A percentile compares a stretch with the other conserved stretches of the same genome.
phyloP scores from a whole-genome alignment of 192 early-diverging fungal genomes.

The Kappamyces sp. region DNA sequence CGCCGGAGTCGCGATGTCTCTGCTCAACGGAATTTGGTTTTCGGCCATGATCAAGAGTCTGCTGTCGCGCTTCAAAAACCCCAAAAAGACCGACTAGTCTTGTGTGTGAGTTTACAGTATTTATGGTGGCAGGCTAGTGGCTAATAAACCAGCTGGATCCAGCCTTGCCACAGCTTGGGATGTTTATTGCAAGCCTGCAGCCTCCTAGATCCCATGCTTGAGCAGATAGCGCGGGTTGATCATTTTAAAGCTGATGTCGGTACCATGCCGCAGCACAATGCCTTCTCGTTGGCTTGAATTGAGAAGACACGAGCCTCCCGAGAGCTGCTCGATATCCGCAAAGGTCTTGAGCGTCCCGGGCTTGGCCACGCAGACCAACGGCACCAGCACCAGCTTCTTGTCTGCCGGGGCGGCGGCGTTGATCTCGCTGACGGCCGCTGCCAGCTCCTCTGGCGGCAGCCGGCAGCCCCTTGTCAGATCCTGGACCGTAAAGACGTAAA shows the following conservation, averaged over 20 bases:
- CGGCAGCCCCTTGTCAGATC: constrained; percentile 1
- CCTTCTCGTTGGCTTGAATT: constrained; percentile 4
- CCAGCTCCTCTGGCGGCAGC: constrained; percentile 3
- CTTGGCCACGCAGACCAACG: not conserved
- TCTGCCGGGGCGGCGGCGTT: not conserved
- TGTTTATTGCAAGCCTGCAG: too few species aligned
- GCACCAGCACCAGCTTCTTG: not conserved
- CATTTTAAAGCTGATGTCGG: not conserved
- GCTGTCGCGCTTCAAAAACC: constrained; percentile 17
- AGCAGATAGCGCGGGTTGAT: constrained; percentile 10
- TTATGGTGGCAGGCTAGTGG: too few species aligned
- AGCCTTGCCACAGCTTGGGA: too few species aligned
- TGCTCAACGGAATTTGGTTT: constrained; percentile 59
- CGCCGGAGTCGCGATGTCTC: constrained; percentile 55
- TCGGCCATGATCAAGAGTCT: constrained; percentile 34
- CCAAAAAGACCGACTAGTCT: not conserved
- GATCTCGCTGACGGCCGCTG: not conserved
- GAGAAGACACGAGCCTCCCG: constrained; percentile 1
- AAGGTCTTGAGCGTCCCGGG: not conserved
- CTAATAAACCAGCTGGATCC: too few species aligned
- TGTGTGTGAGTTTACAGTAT: too few species aligned
- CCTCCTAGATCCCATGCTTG: constrained; percentile 4
- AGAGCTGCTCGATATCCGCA: constrained; percentile 1
- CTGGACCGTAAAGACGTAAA: constrained; percentile 6
- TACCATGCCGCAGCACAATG: constrained; percentile 1